Percentiles rank a stretch among this genome's conserved stretches.
phyloP scores from a whole-genome alignment of 2,329 filamentous ascomycete species.

The Curvularia sp. region DNA sequence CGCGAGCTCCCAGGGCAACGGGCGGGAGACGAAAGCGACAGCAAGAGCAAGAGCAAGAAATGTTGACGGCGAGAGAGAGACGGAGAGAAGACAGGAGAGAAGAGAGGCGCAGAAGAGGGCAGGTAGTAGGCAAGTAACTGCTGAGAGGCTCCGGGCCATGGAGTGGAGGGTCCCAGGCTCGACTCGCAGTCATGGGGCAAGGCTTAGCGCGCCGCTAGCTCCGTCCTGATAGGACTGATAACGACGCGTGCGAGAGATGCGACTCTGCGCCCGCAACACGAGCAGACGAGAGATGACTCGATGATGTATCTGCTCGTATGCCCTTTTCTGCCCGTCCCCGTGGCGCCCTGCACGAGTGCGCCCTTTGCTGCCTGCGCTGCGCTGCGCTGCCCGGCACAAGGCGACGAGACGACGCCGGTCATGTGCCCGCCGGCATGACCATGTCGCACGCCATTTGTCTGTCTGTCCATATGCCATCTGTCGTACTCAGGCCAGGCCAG shows the following conservation, averaged over 20 bases:
- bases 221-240: slow-evolving; percentile 11
- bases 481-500: background rate
- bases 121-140: background rate
- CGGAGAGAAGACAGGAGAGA: slow-evolving; percentile 12
- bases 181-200: slow-evolving; percentile 16
- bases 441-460: slow-evolving; percentile 38
- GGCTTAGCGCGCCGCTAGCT: slow-evolving; percentile 12
- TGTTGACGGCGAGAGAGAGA: slow-evolving; percentile 11
- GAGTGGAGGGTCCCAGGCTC: slow-evolving; percentile 14
- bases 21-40: slow-evolving; percentile 5
- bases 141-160: background rate
- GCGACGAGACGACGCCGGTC: slow-evolving; percentile 14
- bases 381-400: background rate
- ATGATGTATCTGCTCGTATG: background rate
- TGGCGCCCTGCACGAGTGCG: background rate
- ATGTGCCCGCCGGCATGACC: slow-evolving; percentile 36
- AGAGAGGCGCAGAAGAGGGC: background rate
- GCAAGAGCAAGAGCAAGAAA: slow-evolving; percentile 12
- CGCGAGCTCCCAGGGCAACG: background rate
- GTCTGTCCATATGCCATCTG: slow-evolving; percentile 2
- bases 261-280: background rate
- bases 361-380: background rate
- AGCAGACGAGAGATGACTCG: background rate
- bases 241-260: slow-evolving; percentile 10
- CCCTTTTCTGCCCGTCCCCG: background rate